Conservation (phyloP, 2,329 filamentous ascomycete species). For the Cladorrhinum sp. region DNA sequence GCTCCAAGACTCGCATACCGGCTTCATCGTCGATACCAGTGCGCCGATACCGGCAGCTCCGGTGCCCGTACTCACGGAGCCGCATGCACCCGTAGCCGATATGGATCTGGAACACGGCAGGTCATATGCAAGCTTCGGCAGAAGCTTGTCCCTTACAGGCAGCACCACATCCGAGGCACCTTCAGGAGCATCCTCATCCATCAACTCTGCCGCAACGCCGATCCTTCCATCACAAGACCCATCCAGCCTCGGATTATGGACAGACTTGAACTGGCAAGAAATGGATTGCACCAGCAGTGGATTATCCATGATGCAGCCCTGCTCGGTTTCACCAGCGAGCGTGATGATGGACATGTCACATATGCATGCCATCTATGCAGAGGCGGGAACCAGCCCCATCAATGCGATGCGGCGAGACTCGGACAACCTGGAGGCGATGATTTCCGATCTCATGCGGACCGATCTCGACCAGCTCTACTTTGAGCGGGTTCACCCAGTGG, state of each 20-base stretch:
- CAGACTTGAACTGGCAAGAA: neutral
- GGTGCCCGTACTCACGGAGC: neutral
- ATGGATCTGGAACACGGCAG: neutral
- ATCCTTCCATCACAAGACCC: neutral
- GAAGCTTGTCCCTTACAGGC: neutral
- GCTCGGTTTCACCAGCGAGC: neutral
- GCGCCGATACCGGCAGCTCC: neutral
- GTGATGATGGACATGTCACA: neutral
- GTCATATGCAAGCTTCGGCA: neutral
- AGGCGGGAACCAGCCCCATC: neutral
- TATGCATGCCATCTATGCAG: neutral
- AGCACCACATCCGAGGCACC: neutral
- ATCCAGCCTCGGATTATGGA: neutral
- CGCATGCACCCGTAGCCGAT: neutral
- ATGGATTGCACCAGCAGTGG: neutral
- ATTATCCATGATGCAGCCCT: neutral
- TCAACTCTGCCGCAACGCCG: neutral
- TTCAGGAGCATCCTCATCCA: neutral
- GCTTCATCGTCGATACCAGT: neutral
- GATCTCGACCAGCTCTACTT: constrained; percentile 10
- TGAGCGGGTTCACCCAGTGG: constrained; percentile 4
- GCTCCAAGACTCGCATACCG: neutral
- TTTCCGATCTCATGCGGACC: neutral
- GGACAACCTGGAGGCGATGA: neutral
- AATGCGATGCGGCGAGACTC: neutral